Conservation (phyloP, 345 rosid species). For the Cochlearia excelsa region DNA sequence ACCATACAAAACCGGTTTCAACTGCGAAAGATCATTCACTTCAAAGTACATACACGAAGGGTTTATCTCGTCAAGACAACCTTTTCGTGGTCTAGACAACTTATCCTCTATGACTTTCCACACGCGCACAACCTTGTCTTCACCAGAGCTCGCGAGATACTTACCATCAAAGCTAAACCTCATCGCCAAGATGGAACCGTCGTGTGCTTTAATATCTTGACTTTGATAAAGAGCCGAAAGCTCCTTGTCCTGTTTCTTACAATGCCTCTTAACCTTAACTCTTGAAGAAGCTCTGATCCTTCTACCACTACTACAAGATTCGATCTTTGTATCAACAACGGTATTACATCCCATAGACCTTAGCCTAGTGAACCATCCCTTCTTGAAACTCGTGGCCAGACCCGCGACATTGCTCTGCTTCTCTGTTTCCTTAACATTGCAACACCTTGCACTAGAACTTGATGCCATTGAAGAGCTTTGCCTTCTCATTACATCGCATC, state of each 20-base stretch:
- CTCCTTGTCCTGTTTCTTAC: constrained; percentile 58
- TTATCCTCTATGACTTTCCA: constrained; percentile 75
- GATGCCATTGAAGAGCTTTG: constrained; percentile 46
- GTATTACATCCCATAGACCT: constrained; percentile 52
- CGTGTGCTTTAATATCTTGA: constrained; percentile 74
- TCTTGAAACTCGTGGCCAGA: constrained; percentile 41
- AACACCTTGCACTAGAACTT: constrained; percentile 28
- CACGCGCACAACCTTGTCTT: constrained; percentile 60
- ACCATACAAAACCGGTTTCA: constrained; percentile 56
- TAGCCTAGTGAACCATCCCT: constrained; percentile 62
- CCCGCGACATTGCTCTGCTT: constrained; percentile 29
- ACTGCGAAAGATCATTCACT: constrained; percentile 61
- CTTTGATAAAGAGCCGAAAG: constrained; percentile 72
- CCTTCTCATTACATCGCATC: constrained; percentile 31
- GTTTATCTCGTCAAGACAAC: constrained; percentile 51
- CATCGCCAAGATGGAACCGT: constrained; percentile 65
- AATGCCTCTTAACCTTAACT: constrained; percentile 59
- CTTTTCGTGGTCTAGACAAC: constrained; percentile 45
- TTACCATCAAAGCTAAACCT: constrained; percentile 75
- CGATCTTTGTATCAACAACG: constrained; percentile 37
- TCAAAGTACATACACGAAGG: constrained; percentile 70
- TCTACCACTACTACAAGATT: constrained; percentile 40
- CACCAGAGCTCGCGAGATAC: constrained; percentile 78
- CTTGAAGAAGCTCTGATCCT: constrained; percentile 39
- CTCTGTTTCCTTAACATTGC: constrained; percentile 32